Evolutionary conservation across 2,329 filamentous ascomycete species (phyloP).

Genomic region (Nigrograna mackinnonii): DNA sequence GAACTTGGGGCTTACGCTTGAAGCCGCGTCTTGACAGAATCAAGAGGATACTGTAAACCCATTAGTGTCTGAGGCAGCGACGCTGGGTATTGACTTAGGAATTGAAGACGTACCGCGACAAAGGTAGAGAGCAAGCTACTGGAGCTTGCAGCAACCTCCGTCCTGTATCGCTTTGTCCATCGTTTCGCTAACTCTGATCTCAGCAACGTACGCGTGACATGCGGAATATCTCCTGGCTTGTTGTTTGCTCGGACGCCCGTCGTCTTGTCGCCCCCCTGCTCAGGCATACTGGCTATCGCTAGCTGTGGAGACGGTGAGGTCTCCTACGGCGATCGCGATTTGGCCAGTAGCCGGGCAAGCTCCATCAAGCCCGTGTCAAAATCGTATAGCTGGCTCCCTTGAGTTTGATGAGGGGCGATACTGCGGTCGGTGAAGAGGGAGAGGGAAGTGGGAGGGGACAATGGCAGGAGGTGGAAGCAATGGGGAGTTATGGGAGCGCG

Average conservation of each 20-base stretch:
- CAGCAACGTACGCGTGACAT: constrained; percentile 36
- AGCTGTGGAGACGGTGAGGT: constrained; percentile 55
- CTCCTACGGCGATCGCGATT: constrained; percentile 65
- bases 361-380: constrained; percentile 54
- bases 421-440: constrained; percentile 4
- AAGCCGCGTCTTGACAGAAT: constrained; percentile 89
- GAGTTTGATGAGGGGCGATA: constrained; percentile 10
- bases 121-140: constrained; percentile 80
- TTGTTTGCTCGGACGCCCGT: constrained; percentile 23
- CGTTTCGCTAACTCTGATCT: constrained; percentile 49
- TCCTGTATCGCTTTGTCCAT: constrained; percentile 77
- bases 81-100: background rate
- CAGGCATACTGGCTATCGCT: constrained; percentile 51
- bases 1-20: constrained; percentile 59
- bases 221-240: constrained; percentile 43
- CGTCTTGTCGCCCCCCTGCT: constrained; percentile 27
- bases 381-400: constrained; percentile 19
- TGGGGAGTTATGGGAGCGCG: constrained; percentile 21
- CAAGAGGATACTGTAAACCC: constrained; percentile 68
- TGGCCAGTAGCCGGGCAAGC: constrained; percentile 55
- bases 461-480: constrained; percentile 23
- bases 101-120: constrained; percentile 57
- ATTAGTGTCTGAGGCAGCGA: background rate
- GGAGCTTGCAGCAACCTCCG: constrained; percentile 76
- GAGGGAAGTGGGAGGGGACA: constrained; percentile 22